Percentiles rank a stretch among this genome's conserved stretches.
Conservation (phyloP, 768 basidiomycete species). For the Rubroboletus pulcherrimus region DNA sequence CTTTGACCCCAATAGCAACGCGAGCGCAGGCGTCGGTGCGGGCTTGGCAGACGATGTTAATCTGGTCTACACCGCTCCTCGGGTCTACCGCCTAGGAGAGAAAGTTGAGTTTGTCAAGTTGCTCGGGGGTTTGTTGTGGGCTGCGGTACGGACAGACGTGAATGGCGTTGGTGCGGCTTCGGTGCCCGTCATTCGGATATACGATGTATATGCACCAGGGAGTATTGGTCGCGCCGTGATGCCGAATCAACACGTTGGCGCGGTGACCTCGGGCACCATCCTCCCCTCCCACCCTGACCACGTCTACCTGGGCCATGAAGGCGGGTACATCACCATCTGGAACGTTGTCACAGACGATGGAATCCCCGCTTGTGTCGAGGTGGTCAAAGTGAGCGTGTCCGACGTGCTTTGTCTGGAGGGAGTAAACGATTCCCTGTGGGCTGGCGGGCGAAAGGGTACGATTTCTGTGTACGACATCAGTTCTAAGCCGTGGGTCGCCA, state of each 20-base stretch:
- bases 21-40: conserved; percentile 13
- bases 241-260: conserved; percentile 70
- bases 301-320: conserved; percentile 90
- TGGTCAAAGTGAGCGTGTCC: conserved; percentile 74
- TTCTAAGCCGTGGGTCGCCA: conserved; percentile 76
- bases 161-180: conserved; percentile 41
- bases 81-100: conserved; percentile 68
- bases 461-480: conserved; percentile 79
- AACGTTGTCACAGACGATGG: conserved; percentile 48
- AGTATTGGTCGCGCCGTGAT: conserved; percentile 50
- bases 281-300: conserved; percentile 61
- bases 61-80: conserved; percentile 47
- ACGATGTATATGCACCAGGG: conserved; percentile 66
- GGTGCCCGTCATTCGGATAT: conserved; percentile 75
- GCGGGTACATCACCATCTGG: conserved; percentile 89
- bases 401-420: conserved; percentile 84
- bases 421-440: conserved; percentile 83
- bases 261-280: conserved; percentile 77
- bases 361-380: conserved; percentile 63
- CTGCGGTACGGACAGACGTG: conserved; percentile 55
- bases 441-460: conserved; percentile 76
- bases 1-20: conserved; percentile 48
- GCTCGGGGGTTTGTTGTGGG: conserved; percentile 80
- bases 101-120: conserved; percentile 78
- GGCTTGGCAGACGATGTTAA: conserved; percentile 39